Percentiles rank a stretch among this genome's conserved stretches.
phyloP scores from a whole-genome alignment of 2,329 filamentous ascomycete species.

The Fusarium sambucinum region DNA sequence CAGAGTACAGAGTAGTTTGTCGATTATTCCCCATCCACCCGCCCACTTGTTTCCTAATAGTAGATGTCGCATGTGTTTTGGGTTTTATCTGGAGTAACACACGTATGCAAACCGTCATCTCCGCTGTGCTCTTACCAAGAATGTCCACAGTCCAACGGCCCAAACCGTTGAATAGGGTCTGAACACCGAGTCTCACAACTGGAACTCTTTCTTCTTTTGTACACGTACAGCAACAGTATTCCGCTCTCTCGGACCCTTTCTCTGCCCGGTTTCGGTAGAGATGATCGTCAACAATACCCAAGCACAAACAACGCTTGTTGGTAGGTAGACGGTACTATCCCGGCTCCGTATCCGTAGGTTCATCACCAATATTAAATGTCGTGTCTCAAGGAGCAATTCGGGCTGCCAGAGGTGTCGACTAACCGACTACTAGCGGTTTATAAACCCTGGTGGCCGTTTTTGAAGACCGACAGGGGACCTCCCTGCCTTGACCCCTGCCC shows the following conservation, averaged over 20 bases:
- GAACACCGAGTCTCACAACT: slow-evolving; percentile 27
- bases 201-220: slow-evolving; percentile 8
- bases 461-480: slow-evolving; percentile 20
- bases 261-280: slow-evolving; percentile 2
- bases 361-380: neutral
- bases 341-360: neutral
- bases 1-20: too few relatives aligned
- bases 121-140: slow-evolving; percentile 16
- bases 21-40: slow-evolving; percentile 4
- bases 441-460: slow-evolving; percentile 42
- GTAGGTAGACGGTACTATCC: neutral
- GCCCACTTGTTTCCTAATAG: slow-evolving; percentile 20
- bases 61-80: slow-evolving; percentile 23
- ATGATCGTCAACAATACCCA: neutral
- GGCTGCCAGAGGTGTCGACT: slow-evolving; percentile 28
- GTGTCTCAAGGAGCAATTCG: slow-evolving; percentile 22
- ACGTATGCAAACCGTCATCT: slow-evolving; percentile 41
- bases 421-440: slow-evolving; percentile 17
- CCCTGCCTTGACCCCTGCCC: slow-evolving; percentile 3
- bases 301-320: neutral
- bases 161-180: slow-evolving; percentile 26
- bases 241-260: slow-evolving; percentile 31
- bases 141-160: slow-evolving; percentile 19
- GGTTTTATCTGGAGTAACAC: slow-evolving; percentile 21
- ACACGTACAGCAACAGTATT: neutral